These are phyloP conservation scores for Fusarium domesticum DNA, from an alignment of 2,329 filamentous ascomycete genomes.

Conservation along the genomic window DNA sequence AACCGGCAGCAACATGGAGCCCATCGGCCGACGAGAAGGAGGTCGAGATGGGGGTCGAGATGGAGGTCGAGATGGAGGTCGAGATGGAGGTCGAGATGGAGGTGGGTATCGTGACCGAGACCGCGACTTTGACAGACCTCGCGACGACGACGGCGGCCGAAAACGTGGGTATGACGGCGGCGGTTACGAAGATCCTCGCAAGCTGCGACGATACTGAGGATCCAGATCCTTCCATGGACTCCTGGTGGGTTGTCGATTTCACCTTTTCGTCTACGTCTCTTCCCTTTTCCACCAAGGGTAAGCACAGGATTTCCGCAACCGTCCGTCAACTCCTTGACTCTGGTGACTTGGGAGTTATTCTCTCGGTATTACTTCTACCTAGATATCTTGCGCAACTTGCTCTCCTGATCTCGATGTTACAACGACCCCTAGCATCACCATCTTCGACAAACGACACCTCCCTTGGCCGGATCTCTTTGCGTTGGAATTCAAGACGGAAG, in stretches of 20 bases:
- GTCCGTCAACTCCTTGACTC: constrained; percentile 7
- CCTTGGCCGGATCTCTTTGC: too few species aligned
- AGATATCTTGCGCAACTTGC: too few species aligned
- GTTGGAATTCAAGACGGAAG: constrained; percentile 19
- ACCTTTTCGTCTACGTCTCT: constrained; percentile 16
- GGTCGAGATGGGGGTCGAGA: too few species aligned
- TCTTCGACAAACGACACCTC: too few species aligned
- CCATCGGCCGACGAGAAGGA: constrained; percentile 67
- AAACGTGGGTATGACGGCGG: constrained; percentile 75
- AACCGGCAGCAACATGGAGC: constrained; percentile 80
- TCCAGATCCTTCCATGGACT: constrained; percentile 5
- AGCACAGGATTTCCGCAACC: constrained; percentile 10
- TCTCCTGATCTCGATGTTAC: too few species aligned
- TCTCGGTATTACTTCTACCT: not conserved
- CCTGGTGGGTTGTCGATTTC: constrained; percentile 27
- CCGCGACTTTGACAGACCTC: constrained; percentile 53
- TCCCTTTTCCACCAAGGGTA: constrained; percentile 23
- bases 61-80: too few species aligned
- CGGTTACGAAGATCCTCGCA: constrained; percentile 73
- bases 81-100: too few species aligned
- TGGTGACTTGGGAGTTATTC: constrained; percentile 1
- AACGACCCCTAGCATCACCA: too few species aligned
- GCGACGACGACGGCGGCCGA: constrained; percentile 54
- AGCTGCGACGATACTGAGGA: constrained; percentile 59
- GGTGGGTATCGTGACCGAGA: constrained; percentile 51